phyloP scores from a whole-genome alignment of 306 rosid species.

The Delonix regia region DNA sequence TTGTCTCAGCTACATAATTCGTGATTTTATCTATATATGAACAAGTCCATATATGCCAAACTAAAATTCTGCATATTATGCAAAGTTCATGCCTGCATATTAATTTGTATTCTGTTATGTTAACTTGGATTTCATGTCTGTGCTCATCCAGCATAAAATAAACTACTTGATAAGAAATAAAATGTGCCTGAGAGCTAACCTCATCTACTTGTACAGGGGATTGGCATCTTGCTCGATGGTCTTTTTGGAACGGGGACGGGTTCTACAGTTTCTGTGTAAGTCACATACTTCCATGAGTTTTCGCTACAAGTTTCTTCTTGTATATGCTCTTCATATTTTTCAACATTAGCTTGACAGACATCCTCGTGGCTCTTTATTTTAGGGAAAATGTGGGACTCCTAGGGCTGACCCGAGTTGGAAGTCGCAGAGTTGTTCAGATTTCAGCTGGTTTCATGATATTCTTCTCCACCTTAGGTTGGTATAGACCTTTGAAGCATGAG shows the following conservation, averaged over 20 bases:
- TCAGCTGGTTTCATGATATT: slow-evolving; percentile 98
- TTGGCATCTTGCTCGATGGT: slow-evolving; percentile 85
- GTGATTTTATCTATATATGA: background rate
- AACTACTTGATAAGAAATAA: background rate
- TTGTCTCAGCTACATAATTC: background rate
- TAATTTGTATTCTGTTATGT: background rate
- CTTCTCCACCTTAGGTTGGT: slow-evolving; percentile 84
- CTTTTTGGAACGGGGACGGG: slow-evolving; percentile 90
- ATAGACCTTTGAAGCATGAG: slow-evolving; percentile 12
- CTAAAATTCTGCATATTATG: background rate
- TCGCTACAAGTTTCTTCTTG: slow-evolving; percentile 4
- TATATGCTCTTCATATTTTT: background rate
- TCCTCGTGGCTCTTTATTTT: slow-evolving; percentile 32
- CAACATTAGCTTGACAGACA: slow-evolving; percentile 25
- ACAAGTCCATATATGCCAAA: background rate
- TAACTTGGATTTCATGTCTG: background rate
- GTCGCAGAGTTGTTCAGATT: slow-evolving; percentile 94
- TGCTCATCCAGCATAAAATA: background rate
- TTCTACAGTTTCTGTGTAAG: slow-evolving; percentile 97
- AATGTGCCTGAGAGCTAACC: slow-evolving; percentile 22
- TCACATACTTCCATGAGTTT: slow-evolving; percentile 12
- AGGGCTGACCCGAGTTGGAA: slow-evolving; percentile 94
- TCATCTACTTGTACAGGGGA: slow-evolving; percentile 61
- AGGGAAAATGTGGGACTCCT: slow-evolving; percentile 99
- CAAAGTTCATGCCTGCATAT: background rate